These are phyloP conservation scores for Oryza australiensis DNA, from an alignment of 176 grass and related monocot genomes.

Conservation along the genomic window DNA sequence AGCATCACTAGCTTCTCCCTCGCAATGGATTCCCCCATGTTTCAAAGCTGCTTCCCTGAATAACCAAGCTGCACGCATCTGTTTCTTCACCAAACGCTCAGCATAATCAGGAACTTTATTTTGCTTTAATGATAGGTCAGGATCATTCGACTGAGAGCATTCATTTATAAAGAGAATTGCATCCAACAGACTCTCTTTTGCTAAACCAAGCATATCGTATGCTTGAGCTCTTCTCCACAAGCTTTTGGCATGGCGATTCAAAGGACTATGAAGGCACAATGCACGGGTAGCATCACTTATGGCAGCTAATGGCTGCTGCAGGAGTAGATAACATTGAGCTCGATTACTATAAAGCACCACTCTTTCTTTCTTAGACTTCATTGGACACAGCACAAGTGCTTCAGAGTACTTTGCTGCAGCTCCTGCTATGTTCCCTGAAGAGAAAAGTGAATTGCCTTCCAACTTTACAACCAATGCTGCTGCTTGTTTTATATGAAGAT, in stretches of 20 bases:
- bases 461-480: constrained; percentile 97
- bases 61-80: constrained; percentile 94
- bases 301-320: constrained; percentile 87
- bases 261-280: constrained; percentile 87
- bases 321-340: constrained; percentile 93
- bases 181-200: constrained; percentile 96
- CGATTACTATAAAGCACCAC: constrained; percentile 96
- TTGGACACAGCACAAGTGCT: constrained; percentile 90
- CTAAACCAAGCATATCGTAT: constrained; percentile 97
- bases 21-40: constrained; percentile 77
- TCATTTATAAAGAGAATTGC: constrained; percentile 98
- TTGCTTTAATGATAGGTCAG: constrained; percentile 82
- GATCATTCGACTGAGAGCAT: constrained; percentile 84
- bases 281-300: constrained; percentile 91
- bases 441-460: constrained; percentile 98
- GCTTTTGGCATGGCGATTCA: constrained; percentile 90
- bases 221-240: constrained; percentile 99
- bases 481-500: constrained; percentile 97
- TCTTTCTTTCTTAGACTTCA: constrained; percentile 99
- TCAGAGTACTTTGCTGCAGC: constrained; percentile 92
- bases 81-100: constrained; percentile 92
- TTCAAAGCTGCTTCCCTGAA: constrained; percentile 93
- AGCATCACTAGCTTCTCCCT: constrained; percentile 67
- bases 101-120: constrained; percentile 99
- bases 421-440: constrained; percentile 88